A percentile compares a stretch with the other conserved stretches of the same genome.
Conservation (phyloP, 257 asterid species). For the Sherardia arvensis region DNA sequence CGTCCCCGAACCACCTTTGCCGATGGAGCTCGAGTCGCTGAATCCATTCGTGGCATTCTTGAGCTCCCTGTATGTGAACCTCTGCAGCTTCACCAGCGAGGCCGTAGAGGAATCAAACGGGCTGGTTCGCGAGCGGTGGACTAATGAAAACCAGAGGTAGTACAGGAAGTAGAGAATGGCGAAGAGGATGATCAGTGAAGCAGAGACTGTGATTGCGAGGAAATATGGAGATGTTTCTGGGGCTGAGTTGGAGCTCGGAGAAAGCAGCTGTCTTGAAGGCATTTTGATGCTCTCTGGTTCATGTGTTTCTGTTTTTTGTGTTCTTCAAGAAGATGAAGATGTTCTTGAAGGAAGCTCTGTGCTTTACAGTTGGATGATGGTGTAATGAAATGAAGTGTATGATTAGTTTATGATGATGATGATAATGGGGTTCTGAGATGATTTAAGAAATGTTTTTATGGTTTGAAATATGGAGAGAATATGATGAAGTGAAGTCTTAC, state of each 20-base stretch:
- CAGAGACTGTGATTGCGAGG: constrained; percentile 39
- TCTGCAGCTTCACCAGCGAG: constrained; percentile 59
- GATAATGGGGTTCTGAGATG: background rate
- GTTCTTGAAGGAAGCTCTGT: background rate
- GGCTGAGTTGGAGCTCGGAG: constrained; percentile 35
- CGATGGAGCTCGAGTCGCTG: constrained; percentile 51
- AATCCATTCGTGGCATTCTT: constrained; percentile 66
- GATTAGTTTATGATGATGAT: constrained; percentile 9
- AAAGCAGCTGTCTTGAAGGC: constrained; percentile 56
- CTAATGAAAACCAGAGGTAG: constrained; percentile 55
- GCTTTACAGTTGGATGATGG: constrained; percentile 32
- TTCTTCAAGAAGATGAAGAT: background rate
- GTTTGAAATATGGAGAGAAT: background rate
- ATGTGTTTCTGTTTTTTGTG: background rate
- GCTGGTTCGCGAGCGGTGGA: constrained; percentile 67
- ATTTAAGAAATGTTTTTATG: constrained; percentile 4
- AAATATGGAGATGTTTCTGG: constrained; percentile 23
- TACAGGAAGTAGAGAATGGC: constrained; percentile 61
- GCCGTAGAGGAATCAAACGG: constrained; percentile 53
- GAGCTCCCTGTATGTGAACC: constrained; percentile 62
- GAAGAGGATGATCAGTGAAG: constrained; percentile 47
- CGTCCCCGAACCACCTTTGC: constrained; percentile 94
- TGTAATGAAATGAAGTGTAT: background rate
- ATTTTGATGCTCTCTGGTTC: constrained; percentile 18
- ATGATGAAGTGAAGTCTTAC: constrained; percentile 7